Base-by-base conservation (phyloP, 371 early-diverging fungal genomes). In the Mucor indicus region DNA sequence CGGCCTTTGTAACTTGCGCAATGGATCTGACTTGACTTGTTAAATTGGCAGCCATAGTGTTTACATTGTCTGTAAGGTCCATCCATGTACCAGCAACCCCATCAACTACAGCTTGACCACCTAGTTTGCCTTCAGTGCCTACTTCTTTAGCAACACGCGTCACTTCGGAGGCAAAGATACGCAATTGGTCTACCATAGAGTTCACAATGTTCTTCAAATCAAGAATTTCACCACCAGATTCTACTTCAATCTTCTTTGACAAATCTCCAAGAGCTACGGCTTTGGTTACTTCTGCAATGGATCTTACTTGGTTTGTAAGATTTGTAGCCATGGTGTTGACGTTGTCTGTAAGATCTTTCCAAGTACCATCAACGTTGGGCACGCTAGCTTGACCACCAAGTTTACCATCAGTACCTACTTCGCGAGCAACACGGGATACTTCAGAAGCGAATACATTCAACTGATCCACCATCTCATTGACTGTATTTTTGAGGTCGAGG, bases 391-490 rank as follows among this genome's bases (percentile, higher is more conserved):
- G 73, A 17, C 73, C 77, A 27, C 77, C 77, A 1, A 76, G 53
- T 20, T 55, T 56, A 15, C 77, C 77, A 9, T 76, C 71, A 22
- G 66, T 45, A 4, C 67, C 61, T 38, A 71, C 67, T 55, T 67
- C 63, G 24, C 42, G 40, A 0, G 79, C 50, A 1, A 78, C 72
- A 16, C 75, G 63, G 2, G 69, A 65, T 5, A 81, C 81, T 50
- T 81, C 81, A 35, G 56, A 47, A 0, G 75, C 64, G 45, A 77
- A 77, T 0, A 48, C 45, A 21, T 61, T 56, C 4, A 79, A 39
- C 20, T 79, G 79, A 19, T 78, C 76, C 12, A 84, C 57, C 84
- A 86, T 86, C 44, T 78, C 61, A 61, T 85, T 84, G 31, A 86
- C 85, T 55, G 73, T 83, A 47, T 81, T 77, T 52, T 86, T 84